Conservation (phyloP, 2,329 filamentous ascomycete genomes). For the Apiospora marii region DNA sequence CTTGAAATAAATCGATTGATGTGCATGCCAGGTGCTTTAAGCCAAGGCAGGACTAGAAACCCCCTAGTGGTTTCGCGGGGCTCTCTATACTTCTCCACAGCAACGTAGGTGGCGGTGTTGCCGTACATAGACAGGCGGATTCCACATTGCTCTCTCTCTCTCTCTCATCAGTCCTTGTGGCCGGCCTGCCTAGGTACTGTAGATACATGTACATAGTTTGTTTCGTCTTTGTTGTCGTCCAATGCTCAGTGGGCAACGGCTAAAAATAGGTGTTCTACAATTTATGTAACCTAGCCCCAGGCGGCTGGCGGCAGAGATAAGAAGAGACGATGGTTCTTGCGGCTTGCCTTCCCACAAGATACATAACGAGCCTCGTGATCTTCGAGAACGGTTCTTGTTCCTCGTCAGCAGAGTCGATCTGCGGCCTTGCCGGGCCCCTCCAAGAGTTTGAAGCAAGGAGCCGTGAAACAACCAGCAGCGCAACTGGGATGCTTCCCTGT, state of each 20-base stretch:
- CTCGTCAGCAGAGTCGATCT: not conserved
- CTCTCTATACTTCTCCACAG: not conserved
- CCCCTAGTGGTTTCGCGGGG: not conserved
- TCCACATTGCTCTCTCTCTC: not conserved
- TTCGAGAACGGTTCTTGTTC: not conserved
- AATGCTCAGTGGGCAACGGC: not conserved
- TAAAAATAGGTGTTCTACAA: constrained; percentile 4
- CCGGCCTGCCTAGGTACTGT: not conserved
- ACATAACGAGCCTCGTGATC: not conserved
- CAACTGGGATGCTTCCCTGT: not conserved
- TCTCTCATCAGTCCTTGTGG: not conserved
- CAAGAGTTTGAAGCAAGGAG: constrained; percentile 1
- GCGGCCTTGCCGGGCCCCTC: not conserved
- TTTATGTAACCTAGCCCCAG: too few relatives aligned
- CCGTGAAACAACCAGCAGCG: not conserved
- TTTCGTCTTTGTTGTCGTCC: not conserved
- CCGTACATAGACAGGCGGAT: not conserved
- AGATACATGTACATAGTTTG: too few relatives aligned
- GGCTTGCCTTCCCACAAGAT: not conserved
- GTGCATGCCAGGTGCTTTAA: not conserved
- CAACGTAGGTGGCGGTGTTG: not conserved
- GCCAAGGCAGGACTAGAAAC: constrained; percentile 3
- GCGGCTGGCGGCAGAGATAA: not conserved
- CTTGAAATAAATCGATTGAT: not conserved
- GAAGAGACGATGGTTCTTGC: not conserved